Evolutionary conservation across 1,284 basidiomycete genomes (phyloP), one percentile per base, ranked within the genome.

Genomic region (Mycena citricolor): DNA sequence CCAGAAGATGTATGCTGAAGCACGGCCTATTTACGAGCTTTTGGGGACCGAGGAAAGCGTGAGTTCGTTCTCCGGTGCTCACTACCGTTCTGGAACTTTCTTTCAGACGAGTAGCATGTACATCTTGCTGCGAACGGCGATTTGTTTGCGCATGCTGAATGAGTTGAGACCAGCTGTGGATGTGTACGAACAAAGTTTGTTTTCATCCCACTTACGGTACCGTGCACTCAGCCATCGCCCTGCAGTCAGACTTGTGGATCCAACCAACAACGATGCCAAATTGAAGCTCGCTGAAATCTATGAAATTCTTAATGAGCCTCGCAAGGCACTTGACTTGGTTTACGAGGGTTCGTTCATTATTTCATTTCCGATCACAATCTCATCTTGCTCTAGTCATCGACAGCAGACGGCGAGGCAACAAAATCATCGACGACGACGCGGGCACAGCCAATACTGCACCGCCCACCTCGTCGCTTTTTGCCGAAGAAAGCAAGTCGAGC

Each of bases 231-330:
- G 31, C 16, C 5, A 35, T 45, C 2, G 30, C 19, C 23, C 11
- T 45, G 3, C 54, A 90, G 93, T 97, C 13, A 74, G 87, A 14
- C 69, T 77, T 4, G 80, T 78, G 1, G 84, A 92, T 58, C 83
- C 87, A 0, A 73, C 76, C 3, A 79, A 91, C 54, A 80, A 83
- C 52, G 87, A 94, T 21, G 84, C 84, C 6, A 90, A 90, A 61
- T 84, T 94, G 77, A 86, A 88, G 53, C 75, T 97, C 1, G 94
- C 94, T 0, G 89, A 90, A 49, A 81, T 94, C 14, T 90, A 91
- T 51, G 95, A 98, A 61, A 79, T 84, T 14, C 65, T 87, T 52
- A 83, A 86, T 31, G 80, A 93, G 54, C 83, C 87, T 4, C 73
- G 84, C 13, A 86, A 86, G 59, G 94, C 94, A 0, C 72, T 97